A percentile compares a stretch with the other conserved stretches of the same genome.
Conservation (phyloP, 495 filamentous ascomycete genomes). For the Penicillium cataractarum region DNA sequence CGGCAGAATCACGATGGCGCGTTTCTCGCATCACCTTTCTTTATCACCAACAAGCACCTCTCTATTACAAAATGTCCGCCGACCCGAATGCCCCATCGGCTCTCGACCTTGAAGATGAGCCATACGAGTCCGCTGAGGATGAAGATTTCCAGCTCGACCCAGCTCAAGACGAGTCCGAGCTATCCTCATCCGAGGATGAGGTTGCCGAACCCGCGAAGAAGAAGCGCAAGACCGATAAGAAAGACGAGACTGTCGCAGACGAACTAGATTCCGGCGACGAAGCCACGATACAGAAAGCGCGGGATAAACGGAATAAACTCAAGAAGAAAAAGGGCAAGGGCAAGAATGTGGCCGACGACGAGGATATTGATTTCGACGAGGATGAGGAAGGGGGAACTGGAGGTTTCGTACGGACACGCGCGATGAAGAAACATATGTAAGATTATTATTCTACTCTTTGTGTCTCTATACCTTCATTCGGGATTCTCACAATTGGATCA, state of each 20-base stretch:
- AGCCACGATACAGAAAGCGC: slow-evolving; percentile 66
- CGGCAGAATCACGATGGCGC: slow-evolving; percentile 24
- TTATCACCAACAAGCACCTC: slow-evolving; percentile 1
- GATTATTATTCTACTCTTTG: slow-evolving; percentile 18
- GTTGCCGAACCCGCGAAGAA: slow-evolving; percentile 41
- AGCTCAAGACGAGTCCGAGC: slow-evolving; percentile 50
- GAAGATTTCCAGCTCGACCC: slow-evolving; percentile 71
- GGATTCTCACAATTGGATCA: slow-evolving; percentile 34
- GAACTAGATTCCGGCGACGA: slow-evolving; percentile 76
- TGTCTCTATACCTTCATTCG: slow-evolving; percentile 13
- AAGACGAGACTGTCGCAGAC: slow-evolving; percentile 30
- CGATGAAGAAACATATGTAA: slow-evolving; percentile 64
- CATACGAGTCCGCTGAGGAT: slow-evolving; percentile 74
- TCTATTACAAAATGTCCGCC: slow-evolving; percentile 31
- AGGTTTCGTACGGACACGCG: slow-evolving; percentile 81
- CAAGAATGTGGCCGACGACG: slow-evolving; percentile 52
- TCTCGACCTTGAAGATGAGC: slow-evolving; percentile 52
- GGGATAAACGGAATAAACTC: slow-evolving; percentile 55
- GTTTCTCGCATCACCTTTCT: slow-evolving; percentile 8
- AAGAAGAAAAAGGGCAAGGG: slow-evolving; percentile 39
- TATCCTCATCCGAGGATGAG: slow-evolving; percentile 43
- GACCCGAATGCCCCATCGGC: slow-evolving; percentile 20
- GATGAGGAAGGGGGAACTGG: slow-evolving; percentile 72
- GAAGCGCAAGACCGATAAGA: slow-evolving; percentile 42
- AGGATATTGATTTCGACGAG: slow-evolving; percentile 54